Conservation (phyloP, 805 yeast genomes). For the Myxozyma monticola region DNA sequence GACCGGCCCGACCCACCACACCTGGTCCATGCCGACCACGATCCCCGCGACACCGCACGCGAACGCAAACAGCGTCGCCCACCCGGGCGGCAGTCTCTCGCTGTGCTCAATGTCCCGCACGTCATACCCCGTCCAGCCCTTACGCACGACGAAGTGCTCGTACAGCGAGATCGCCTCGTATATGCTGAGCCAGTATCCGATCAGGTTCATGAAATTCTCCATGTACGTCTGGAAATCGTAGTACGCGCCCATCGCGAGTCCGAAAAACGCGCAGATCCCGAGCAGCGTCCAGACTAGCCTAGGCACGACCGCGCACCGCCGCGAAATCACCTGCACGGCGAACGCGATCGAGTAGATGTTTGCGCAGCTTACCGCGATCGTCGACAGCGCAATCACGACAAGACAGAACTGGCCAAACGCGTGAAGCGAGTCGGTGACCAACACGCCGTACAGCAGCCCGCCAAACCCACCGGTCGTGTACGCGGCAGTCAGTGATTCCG, state of each 20-base stretch:
- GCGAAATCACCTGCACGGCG: conserved; percentile 82
- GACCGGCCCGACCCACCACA: conserved; percentile 76
- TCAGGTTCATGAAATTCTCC: conserved; percentile 85
- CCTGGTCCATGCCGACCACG: conserved; percentile 82
- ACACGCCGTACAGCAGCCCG: conserved; percentile 77
- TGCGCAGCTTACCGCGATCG: conserved; percentile 89
- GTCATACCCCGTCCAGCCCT: conserved; percentile 57
- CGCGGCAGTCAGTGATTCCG: conserved; percentile 48
- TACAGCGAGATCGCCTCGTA: conserved; percentile 73
- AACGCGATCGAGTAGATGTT: conserved; percentile 89
- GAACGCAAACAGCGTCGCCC: conserved; percentile 76
- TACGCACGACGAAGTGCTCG: conserved; percentile 78
- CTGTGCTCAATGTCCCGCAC: conserved; percentile 59
- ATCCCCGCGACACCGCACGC: conserved; percentile 83
- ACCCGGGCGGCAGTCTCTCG: conserved; percentile 66
- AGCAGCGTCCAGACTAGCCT: conserved; percentile 76
- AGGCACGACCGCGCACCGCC: conserved; percentile 70
- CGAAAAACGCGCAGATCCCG: conserved; percentile 76
- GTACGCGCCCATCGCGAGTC: conserved; percentile 60
- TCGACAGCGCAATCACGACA: conserved; percentile 84
- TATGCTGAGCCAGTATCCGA: conserved; percentile 87
- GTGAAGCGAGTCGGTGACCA: conserved; percentile 76
- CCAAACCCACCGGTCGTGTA: conserved; percentile 66
- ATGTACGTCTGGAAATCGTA: conserved; percentile 70
- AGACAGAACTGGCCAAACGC: conserved; percentile 89